Evolutionary conservation across 2,329 filamentous ascomycete genomes (phyloP).

Genomic region (Pyrenochaeta sp.): DNA sequence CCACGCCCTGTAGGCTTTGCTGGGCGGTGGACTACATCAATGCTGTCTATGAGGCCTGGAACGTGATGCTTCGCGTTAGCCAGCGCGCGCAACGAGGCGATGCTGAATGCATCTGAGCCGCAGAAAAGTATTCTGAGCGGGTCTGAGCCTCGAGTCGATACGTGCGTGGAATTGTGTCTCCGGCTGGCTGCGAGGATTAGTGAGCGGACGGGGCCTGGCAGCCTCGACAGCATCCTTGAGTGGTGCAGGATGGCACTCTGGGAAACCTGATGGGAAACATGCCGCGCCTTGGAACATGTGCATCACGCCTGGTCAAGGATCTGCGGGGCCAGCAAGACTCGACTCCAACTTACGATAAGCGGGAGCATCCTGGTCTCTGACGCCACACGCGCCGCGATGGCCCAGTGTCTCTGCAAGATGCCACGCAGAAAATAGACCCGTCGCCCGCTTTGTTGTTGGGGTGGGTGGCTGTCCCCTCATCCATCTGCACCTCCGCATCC

Average conservation of each 20-base stretch:
- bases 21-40: conserved; percentile 86
- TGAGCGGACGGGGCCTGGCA: conserved; percentile 31
- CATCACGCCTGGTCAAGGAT: conserved; percentile 8
- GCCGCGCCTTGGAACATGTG: no score
- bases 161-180: conserved; percentile 17
- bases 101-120: conserved; percentile 91
- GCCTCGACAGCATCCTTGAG: conserved; percentile 26
- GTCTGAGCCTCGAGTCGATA: conserved; percentile 27
- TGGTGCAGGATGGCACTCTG: not conserved
- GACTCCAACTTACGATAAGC: not conserved
- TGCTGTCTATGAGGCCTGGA: conserved; percentile 62
- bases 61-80: conserved; percentile 62
- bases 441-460: conserved; percentile 5
- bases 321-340: conserved; percentile 9
- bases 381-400: not conserved
- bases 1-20: conserved; percentile 81
- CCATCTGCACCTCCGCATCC: conserved; percentile 2
- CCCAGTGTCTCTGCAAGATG: not conserved
- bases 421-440: conserved; percentile 11
- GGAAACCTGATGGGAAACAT: no score
- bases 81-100: conserved; percentile 76
- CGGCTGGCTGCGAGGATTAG: conserved; percentile 12
- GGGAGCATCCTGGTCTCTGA: not conserved
- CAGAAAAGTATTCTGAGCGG: conserved; percentile 90
- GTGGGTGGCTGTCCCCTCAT: conserved; percentile 1